Conservation (phyloP, 495 filamentous ascomycete genomes). For the Margaritispora aquatica region DNA sequence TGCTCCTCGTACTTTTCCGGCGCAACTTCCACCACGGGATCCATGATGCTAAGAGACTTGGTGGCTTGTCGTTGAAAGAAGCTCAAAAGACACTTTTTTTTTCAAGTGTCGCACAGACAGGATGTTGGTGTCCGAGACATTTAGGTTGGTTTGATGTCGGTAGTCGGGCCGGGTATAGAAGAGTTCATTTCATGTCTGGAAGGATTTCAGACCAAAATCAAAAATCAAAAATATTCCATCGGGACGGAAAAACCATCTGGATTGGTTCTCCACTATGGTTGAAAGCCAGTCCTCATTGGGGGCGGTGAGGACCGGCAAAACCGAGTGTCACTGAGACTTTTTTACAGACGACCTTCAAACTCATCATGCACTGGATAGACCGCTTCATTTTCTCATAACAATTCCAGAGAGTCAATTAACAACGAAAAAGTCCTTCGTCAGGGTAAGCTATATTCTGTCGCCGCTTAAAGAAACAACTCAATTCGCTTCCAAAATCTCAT, state of each 20-base stretch:
- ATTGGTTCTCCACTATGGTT: background rate
- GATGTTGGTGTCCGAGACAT: constrained; percentile 15
- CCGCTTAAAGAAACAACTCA: background rate
- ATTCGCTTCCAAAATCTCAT: background rate
- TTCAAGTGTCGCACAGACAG: constrained; percentile 2
- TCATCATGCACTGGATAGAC: background rate
- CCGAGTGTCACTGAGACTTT: background rate
- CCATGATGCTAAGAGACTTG: too few species aligned
- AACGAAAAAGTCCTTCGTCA: background rate
- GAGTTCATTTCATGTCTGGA: too few species aligned
- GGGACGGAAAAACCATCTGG: background rate
- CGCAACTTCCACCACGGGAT: background rate
- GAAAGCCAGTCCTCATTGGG: background rate
- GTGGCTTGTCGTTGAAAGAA: constrained; percentile 18
- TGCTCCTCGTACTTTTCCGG: constrained; percentile 60
- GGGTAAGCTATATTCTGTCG: too few species aligned
- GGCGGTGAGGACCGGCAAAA: background rate
- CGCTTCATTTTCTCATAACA: background rate
- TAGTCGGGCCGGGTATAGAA: too few species aligned
- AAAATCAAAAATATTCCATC: background rate
- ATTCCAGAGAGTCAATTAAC: background rate
- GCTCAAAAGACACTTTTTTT: too few species aligned
- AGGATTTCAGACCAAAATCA: background rate
- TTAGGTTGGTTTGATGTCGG: too few species aligned
- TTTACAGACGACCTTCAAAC: background rate